Base-by-base conservation (phyloP, 148 eudicot genomes). In the Simmondsia chinensis region DNA sequence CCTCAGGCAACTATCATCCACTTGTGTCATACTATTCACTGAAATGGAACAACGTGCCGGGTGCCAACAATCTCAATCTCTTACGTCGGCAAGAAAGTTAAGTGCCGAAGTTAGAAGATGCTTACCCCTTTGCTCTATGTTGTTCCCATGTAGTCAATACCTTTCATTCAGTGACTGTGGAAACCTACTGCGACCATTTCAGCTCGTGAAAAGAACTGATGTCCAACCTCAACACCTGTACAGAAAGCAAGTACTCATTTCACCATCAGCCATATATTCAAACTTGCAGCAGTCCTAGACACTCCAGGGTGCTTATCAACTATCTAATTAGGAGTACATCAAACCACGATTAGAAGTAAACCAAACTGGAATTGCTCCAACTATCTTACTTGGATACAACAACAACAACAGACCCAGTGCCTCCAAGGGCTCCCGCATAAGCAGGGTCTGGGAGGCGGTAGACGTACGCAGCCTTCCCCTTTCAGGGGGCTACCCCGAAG, bases 171-270 rank as follows among this genome's bases (percentile, higher is more conserved):
- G 21, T 91, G 97, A 48, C 75, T 69, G 22, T 85, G 95, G 30
- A 82, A 82, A 29, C 97, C 97, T 7, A 82, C 71, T 5, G 63
- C 76, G 18, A 82, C 95, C 97, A 91, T 91, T 65, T 91, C 97
- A 9, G 85, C 76, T 29, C 97, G 54, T 8, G 97, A 91, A 51
- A 71, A 84, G 52, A 89, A 89, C 43, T 81, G 93, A 50, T 89
- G 94, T 12, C 97, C 97, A 14, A 85, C 97, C 35, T 84, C 93
- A 63, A 91, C 67, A 22, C 97, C 97, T 91, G 71, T 32, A 14
- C 36, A 28, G 21, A 62, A 9, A 52, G 25, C 9, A 48, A 6
- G 5, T n/a, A n/a, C 18, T 11, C 43, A 48, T 30, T n/a, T 45
- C 5, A 54, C 7, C 23, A 54, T 9, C 8, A 20, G 18, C 37